Base-by-base conservation (phyloP, 306 rosid genomes). In the Fagus sylvatica region DNA sequence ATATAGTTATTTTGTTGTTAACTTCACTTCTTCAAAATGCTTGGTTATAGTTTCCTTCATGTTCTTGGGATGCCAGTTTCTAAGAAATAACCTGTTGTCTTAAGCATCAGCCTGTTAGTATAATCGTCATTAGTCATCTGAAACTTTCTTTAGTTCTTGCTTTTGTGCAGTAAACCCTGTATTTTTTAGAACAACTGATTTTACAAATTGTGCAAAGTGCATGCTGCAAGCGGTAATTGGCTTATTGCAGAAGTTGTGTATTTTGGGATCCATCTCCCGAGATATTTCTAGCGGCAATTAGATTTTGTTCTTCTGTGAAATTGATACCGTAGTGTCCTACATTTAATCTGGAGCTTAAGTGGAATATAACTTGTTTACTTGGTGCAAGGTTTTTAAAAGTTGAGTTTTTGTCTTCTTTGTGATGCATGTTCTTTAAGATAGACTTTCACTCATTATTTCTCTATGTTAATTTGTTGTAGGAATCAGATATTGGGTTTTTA, bases 401-500 rank as follows among this genome's bases (percentile, higher is more conserved):
- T 36, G 70, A 39, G 77, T 11, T 43, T 61, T 7, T 12, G 15
- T 71, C 40, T 30, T 55, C 43, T 30, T 22, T 34, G 6, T 4
- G 46, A 33, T 37, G 69, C 19, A 53, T 70, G 9, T 22, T 46
- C 51, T 46, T 46, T 46, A 46, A 46, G 51, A 46, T 10, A 41
- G 2, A 43, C 42, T n/a, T 69, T 62, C 32, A 69, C 33, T 73
- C 66, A 41, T 66, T 42, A 68, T 76, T 62, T 3, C 3, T 71
- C 71, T 71, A 0, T 82, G 42, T 19, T 68, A 40, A 66, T 15
- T 43, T 78, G 69, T 77, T 6, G 64, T 74, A 90, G 94, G 90
- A 88, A 37, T 66, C 84, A 72, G 86, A 84, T 78, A 34, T 80
- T 71, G 84, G 69, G 76, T 72, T 32, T 53, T 30, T 53, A 73